Evolutionary conservation across 768 basidiomycete species (phyloP).

Genomic region (Panus rudis): DNA sequence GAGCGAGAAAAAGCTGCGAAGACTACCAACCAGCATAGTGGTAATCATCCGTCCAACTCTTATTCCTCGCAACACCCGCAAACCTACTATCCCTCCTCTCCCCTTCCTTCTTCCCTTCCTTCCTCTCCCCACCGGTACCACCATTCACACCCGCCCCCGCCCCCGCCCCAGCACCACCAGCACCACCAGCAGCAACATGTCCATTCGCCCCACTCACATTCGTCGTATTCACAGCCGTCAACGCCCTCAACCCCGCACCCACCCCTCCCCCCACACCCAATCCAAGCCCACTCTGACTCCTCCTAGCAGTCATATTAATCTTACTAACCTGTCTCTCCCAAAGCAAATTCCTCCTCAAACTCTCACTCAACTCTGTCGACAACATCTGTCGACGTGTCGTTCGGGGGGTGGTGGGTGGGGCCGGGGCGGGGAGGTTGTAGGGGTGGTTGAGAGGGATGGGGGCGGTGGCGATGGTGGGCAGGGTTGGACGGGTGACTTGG

Average conservation of each 20-base stretch:
- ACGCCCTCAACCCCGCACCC: conserved; percentile 26
- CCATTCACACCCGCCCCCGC: conserved; percentile 11
- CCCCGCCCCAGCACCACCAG: conserved; percentile 13
- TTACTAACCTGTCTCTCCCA: conserved; percentile 72
- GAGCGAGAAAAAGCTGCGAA: conserved; percentile 1
- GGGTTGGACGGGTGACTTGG: conserved; percentile 9
- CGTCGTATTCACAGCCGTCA: conserved; percentile 23
- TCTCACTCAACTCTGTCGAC: conserved; percentile 79
- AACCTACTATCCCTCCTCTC: conserved; percentile 11
- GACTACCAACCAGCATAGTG: conserved; percentile 58
- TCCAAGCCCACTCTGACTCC: conserved; percentile 19
- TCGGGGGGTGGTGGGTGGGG: conserved; percentile 71
- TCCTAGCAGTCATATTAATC: conserved; percentile 34
- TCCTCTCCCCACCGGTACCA: conserved; percentile 22
- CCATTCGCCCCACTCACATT: background rate
- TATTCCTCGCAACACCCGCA: conserved; percentile 51
- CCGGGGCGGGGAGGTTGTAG: conserved; percentile 64
- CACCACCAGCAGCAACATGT: background rate
- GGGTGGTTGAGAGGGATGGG: conserved; percentile 60
- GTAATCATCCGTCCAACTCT: conserved; percentile 65
- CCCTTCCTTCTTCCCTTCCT: conserved; percentile 33
- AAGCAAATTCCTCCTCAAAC: conserved; percentile 68
- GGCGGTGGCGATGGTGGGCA: conserved; percentile 33
- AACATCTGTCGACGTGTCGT: conserved; percentile 84
- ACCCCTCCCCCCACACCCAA: conserved; percentile 21